phyloP scores from a whole-genome alignment of 305 asterid species.

The Caryopteris hybrid region DNA sequence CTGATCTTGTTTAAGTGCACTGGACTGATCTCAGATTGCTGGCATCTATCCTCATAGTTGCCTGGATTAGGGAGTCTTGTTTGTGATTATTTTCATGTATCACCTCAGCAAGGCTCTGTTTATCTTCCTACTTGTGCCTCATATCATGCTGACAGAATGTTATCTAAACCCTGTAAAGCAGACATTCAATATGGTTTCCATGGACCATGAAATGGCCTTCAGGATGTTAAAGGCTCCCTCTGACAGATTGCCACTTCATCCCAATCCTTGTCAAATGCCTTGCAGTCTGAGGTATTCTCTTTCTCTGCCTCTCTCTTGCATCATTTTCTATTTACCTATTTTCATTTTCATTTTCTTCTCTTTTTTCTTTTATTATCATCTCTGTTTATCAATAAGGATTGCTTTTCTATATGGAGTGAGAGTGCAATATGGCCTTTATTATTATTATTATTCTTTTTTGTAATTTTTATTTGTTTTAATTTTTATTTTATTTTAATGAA shows the following conservation, averaged over 20 bases:
- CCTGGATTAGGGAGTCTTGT: constrained; percentile 1
- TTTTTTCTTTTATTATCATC: too few species aligned
- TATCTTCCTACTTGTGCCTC: neutral
- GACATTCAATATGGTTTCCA: neutral
- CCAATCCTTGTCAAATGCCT: neutral
- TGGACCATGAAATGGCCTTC: neutral
- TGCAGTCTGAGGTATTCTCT: neutral
- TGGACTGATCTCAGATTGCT: neutral
- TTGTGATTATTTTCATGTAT: neutral
- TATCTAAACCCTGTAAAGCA: neutral
- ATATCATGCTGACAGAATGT: neutral
- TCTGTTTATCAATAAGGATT: too few species aligned
- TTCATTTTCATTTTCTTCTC: too few species aligned
- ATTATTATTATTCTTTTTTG: too few species aligned
- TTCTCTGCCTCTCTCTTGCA: neutral
- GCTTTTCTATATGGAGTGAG: too few species aligned
- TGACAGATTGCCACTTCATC: neutral
- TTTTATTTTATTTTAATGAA: too few species aligned
- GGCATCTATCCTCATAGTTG: neutral
- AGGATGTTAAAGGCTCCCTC: neutral
- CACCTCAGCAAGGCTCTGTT: neutral
- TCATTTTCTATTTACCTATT: neutral
- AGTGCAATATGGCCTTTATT: too few species aligned
- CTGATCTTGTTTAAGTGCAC: neutral
- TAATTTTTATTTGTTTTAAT: too few species aligned